Evolutionary conservation across 768 basidiomycete genomes (phyloP).

Genomic region (Leccinellum luteum): DNA sequence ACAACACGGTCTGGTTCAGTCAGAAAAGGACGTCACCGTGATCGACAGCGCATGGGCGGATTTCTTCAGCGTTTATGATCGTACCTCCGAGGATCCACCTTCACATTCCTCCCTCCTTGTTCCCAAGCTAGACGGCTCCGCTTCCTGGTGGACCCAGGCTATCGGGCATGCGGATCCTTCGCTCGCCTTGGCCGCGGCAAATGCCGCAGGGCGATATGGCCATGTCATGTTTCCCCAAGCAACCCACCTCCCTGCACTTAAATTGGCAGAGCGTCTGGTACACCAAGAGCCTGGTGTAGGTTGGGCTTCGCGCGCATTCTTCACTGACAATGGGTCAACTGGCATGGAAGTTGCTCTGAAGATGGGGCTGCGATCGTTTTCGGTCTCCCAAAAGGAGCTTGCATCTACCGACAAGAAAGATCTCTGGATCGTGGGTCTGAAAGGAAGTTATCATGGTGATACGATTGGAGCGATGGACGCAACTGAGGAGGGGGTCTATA

Average conservation of each 20-base stretch:
- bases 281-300: conserved; percentile 75
- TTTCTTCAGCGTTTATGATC: conserved; percentile 73
- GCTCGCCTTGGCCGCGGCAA: conserved; percentile 82
- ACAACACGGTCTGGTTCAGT: conserved; percentile 74
- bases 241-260: conserved; percentile 80
- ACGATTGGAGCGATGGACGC: conserved; percentile 98
- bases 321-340: conserved; percentile 93
- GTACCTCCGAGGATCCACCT: conserved; percentile 16
- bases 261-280: conserved; percentile 77
- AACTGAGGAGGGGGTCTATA: conserved; percentile 85
- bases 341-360: conserved; percentile 98
- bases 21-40: conserved; percentile 74
- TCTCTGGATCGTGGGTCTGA: conserved; percentile 80
- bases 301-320: conserved; percentile 91
- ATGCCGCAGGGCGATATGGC: conserved; percentile 89
- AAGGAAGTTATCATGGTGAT: conserved; percentile 96
- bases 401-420: conserved; percentile 40
- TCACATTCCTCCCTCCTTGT: conserved; percentile 44
- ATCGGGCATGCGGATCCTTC: conserved; percentile 79
- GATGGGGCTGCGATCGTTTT: conserved; percentile 84
- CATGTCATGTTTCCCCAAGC: conserved; percentile 96
- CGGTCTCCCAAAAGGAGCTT: conserved; percentile 36
- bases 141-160: conserved; percentile 98
- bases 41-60: conserved; percentile 90
- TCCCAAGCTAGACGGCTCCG: conserved; percentile 84